phyloP scores from a whole-genome alignment of 257 asterid genomes.

The Gardenia jasminoides region DNA sequence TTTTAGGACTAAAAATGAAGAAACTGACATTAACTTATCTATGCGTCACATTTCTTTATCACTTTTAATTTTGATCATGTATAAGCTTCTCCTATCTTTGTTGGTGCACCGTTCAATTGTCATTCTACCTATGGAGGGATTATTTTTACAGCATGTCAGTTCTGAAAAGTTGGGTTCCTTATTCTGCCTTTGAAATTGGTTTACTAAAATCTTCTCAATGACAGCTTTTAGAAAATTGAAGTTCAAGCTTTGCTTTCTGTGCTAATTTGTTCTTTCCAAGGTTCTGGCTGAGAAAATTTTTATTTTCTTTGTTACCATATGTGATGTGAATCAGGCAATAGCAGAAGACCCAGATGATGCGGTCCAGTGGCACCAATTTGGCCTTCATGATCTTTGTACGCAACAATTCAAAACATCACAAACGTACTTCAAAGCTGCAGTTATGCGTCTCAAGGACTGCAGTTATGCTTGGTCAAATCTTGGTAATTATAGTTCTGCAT shows the following conservation, averaged over 20 bases:
- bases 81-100: neutral
- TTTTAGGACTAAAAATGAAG: neutral
- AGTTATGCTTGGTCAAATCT: conserved; percentile 95
- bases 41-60: neutral
- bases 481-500: conserved; percentile 46
- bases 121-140: neutral
- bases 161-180: neutral
- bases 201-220: neutral
- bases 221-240: no score
- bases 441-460: conserved; percentile 65
- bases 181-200: neutral
- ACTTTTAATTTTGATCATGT: neutral
- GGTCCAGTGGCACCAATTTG: conserved; percentile 97
- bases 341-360: conserved; percentile 95
- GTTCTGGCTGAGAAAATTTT: neutral
- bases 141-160: neutral
- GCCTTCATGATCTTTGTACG: conserved; percentile 83
- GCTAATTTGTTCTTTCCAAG: neutral
- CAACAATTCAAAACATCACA: conserved; percentile 79
- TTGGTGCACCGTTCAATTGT: neutral
- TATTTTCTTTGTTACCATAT: neutral
- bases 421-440: conserved; percentile 84
- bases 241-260: neutral
- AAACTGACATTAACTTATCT: neutral
- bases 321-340: conserved; percentile 53